These are phyloP conservation scores for Exophiala dermatitidis DNA, from an alignment of 2,329 filamentous ascomycete genomes.

Conservation along the genomic window DNA sequence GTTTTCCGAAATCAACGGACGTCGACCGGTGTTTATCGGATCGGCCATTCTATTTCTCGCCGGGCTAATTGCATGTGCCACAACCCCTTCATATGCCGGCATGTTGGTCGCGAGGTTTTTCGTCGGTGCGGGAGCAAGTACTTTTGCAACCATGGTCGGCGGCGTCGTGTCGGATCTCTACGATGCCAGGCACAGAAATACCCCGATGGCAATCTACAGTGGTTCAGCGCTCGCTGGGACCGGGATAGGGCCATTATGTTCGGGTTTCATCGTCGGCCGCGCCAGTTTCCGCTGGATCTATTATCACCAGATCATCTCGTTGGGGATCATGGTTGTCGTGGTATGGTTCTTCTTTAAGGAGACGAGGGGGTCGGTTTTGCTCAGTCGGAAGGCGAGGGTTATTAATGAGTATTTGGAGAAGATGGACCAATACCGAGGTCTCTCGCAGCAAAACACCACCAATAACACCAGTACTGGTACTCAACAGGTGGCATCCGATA, in stretches of 20 bases:
- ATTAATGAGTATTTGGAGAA: conserved; percentile 74
- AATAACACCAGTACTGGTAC: background rate
- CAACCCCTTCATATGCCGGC: conserved; percentile 61
- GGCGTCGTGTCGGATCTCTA: conserved; percentile 86
- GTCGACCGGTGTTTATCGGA: conserved; percentile 70
- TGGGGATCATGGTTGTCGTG: conserved; percentile 55
- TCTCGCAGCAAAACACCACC: background rate
- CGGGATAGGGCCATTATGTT: conserved; percentile 66
- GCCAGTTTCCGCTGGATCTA: conserved; percentile 80
- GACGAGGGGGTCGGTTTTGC: conserved; percentile 70
- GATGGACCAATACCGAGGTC: conserved; percentile 33
- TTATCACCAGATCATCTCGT: conserved; percentile 71
- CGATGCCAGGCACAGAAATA: conserved; percentile 69
- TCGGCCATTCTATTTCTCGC: conserved; percentile 64
- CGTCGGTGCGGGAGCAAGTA: conserved; percentile 61
- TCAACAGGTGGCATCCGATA: background rate
- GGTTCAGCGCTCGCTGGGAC: conserved; percentile 71
- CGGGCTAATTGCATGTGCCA: conserved; percentile 61
- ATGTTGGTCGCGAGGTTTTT: conserved; percentile 68
- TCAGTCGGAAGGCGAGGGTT: conserved; percentile 64
- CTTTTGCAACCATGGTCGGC: conserved; percentile 85
- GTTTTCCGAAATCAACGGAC: conserved; percentile 80
- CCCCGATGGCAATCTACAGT: conserved; percentile 85
- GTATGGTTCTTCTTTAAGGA: conserved; percentile 70
- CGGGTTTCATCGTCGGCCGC: conserved; percentile 60